Evolutionary conservation across 192 early-diverging fungal genomes (phyloP).

Genomic region (Linnemannia zychae): DNA sequence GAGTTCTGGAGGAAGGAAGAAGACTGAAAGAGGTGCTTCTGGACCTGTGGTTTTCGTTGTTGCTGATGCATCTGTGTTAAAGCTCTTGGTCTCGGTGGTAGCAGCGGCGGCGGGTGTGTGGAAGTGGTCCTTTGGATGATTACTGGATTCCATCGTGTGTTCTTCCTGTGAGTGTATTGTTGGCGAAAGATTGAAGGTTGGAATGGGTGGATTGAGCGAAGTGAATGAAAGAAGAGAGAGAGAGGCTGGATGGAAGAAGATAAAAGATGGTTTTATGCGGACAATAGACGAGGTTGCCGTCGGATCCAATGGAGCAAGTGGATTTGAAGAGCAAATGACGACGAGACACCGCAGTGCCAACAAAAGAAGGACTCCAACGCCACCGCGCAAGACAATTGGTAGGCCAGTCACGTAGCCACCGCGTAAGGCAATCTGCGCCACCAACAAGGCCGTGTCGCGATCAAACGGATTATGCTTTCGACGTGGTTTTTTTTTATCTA

Average conservation of each 20-base stretch:
- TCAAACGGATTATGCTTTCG: too few relatives aligned
- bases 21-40: constrained; percentile 29
- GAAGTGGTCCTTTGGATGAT: not conserved
- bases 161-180: not conserved
- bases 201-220: not conserved
- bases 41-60: not conserved
- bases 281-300: not conserved
- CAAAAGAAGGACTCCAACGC: too few relatives aligned
- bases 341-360: not conserved
- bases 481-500: too few relatives aligned
- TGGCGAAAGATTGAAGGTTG: not conserved
- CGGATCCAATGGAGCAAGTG: not conserved
- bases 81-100: not conserved
- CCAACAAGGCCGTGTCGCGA: too few relatives aligned
- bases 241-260: not conserved
- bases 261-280: too few relatives aligned
- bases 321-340: not conserved
- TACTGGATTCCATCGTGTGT: not conserved
- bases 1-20: constrained; percentile 39
- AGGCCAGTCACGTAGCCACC: too few relatives aligned
- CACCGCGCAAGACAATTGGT: too few relatives aligned
- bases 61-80: not conserved
- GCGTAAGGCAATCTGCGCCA: too few relatives aligned
- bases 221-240: not conserved
- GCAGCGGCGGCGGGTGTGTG: not conserved